Conservation (phyloP, 1,284 basidiomycete species). For the Rhodotorula sp. region DNA sequence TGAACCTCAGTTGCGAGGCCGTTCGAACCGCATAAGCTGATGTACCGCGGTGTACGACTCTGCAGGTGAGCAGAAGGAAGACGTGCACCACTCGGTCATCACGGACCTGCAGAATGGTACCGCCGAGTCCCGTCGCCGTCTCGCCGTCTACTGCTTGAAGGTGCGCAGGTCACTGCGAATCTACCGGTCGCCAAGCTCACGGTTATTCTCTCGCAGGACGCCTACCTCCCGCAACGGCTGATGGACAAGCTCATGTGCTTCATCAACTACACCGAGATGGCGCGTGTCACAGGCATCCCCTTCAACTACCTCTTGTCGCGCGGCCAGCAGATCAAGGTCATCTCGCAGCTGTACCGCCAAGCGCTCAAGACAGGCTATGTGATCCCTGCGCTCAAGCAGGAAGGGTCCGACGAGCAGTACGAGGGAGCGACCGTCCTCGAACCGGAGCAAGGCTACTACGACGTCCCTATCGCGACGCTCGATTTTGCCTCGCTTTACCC, state of each 20-base stretch:
- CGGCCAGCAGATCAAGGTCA: slow-evolving; percentile 93
- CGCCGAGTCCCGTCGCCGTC: slow-evolving; percentile 77
- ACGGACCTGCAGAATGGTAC: slow-evolving; percentile 94
- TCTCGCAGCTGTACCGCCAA: slow-evolving; percentile 86
- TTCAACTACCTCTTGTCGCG: slow-evolving; percentile 89
- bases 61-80: slow-evolving; percentile 90
- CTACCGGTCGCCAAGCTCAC: not conserved
- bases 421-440: slow-evolving; percentile 97
- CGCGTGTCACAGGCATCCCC: slow-evolving; percentile 93
- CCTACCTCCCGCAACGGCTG: slow-evolving; percentile 87
- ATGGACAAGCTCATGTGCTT: slow-evolving; percentile 97
- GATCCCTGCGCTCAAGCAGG: slow-evolving; percentile 74
- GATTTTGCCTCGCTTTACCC: slow-evolving; percentile 97
- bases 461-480: slow-evolving; percentile 88
- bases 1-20: not conserved
- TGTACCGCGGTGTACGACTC: too few species aligned
- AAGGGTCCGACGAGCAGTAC: slow-evolving; percentile 91
- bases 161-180: slow-evolving; percentile 51
- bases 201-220: slow-evolving; percentile 62
- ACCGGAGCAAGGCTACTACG: slow-evolving; percentile 88
- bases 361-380: slow-evolving; percentile 84
- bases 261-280: slow-evolving; percentile 93
- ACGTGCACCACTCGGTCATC: slow-evolving; percentile 94
- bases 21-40: not conserved
- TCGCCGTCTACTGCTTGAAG: slow-evolving; percentile 95